Conservation (phyloP, 2,329 filamentous ascomycete genomes). For the Aspergillus sp. region DNA sequence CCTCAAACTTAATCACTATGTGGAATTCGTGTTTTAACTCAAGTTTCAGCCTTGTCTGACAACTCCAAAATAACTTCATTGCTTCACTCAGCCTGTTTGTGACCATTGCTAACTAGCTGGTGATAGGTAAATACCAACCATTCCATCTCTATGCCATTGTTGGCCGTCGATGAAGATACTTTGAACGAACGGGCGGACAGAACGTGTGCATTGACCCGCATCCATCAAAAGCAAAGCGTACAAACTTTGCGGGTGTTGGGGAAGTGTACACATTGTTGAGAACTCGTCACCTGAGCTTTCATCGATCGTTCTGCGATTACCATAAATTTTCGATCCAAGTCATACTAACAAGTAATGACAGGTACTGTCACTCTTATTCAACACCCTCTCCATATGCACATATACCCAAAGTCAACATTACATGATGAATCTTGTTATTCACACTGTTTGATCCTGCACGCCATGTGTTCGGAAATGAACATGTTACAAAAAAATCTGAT, state of each 20-base stretch:
- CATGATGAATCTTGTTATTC: conserved; percentile 67
- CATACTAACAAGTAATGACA: conserved; percentile 27
- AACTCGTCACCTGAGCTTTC: conserved; percentile 64
- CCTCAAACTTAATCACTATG: conserved; percentile 67
- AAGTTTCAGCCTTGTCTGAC: conserved; percentile 74
- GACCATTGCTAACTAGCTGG: conserved; percentile 34
- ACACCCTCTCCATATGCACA: conserved; percentile 15
- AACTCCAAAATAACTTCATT: conserved; percentile 19
- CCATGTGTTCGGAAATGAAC: conserved; percentile 60
- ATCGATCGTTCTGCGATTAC: conserved; percentile 31
- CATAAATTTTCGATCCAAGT: conserved; percentile 16
- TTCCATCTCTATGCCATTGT: conserved; percentile 22
- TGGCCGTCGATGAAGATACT: conserved; percentile 57
- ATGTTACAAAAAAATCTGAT: conserved; percentile 69
- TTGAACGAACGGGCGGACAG: conserved; percentile 72
- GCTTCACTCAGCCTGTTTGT: conserved; percentile 18
- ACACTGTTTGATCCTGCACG: conserved; percentile 67
- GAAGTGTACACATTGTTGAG: conserved; percentile 65
- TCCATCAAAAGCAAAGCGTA: conserved; percentile 61
- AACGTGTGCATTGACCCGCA: conserved; percentile 56
- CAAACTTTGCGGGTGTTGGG: conserved; percentile 63
- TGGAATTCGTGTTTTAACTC: conserved; percentile 60
- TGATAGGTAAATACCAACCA: conserved; percentile 36
- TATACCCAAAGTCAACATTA: conserved; percentile 41
- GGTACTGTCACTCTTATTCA: conserved; percentile 29